Conservation (phyloP, 805 yeast genomes). For the Candida glaebosa region DNA sequence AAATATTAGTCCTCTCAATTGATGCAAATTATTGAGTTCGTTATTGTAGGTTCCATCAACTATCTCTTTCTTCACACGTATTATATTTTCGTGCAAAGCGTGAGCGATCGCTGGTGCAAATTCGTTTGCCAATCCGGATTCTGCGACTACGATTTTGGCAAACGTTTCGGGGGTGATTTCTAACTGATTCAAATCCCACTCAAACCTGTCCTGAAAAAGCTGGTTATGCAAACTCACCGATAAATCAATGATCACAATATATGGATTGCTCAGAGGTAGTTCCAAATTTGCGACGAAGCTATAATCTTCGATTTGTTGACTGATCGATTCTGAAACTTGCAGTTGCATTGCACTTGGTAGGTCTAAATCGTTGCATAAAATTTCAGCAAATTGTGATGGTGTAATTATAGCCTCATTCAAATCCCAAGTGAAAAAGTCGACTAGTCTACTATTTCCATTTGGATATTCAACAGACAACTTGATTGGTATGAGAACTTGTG, state of each 20-base stretch:
- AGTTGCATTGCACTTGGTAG: constrained; percentile 63
- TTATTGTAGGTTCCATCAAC: constrained; percentile 52
- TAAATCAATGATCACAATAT: constrained; percentile 75
- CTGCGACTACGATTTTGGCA: constrained; percentile 78
- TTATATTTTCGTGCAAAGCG: constrained; percentile 74
- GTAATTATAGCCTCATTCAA: constrained; percentile 59
- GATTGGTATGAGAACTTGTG: constrained; percentile 60
- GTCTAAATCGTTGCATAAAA: constrained; percentile 81
- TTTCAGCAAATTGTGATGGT: constrained; percentile 71
- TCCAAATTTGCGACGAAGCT: constrained; percentile 59
- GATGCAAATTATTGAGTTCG: constrained; percentile 42
- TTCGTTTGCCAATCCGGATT: constrained; percentile 79
- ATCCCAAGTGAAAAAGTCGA: constrained; percentile 76
- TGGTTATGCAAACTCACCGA: constrained; percentile 80
- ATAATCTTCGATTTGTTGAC: constrained; percentile 77
- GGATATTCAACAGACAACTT: constrained; percentile 59
- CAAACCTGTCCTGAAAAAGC: constrained; percentile 86
- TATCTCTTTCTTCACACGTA: constrained; percentile 77
- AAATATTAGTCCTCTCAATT: constrained; percentile 39
- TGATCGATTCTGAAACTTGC: constrained; percentile 66
- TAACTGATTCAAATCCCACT: constrained; percentile 73
- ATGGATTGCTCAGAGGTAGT: constrained; percentile 54
- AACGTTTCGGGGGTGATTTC: constrained; percentile 76
- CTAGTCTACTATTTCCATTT: constrained; percentile 43
- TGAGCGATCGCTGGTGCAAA: constrained; percentile 88